Evolutionary conservation across 345 rosid genomes (phyloP).

Genomic region (Geranium rotundifolium): DNA sequence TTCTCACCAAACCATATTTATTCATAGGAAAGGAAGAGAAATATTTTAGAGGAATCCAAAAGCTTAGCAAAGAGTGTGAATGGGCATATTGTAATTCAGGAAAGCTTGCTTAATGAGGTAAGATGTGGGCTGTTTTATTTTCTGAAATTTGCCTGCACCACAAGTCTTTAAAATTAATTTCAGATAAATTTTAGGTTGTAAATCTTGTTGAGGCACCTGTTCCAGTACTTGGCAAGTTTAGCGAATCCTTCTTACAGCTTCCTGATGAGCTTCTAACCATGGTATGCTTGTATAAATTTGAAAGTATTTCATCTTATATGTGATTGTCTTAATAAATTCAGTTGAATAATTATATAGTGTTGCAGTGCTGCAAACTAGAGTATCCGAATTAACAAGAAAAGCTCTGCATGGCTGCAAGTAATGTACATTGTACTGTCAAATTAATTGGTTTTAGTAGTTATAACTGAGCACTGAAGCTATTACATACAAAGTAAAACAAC

Average conservation of each 20-base stretch:
- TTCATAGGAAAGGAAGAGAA: conserved; percentile 53
- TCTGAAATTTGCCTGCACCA: conserved; percentile 8
- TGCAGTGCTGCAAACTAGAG: neutral
- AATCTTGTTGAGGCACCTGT: conserved; percentile 95
- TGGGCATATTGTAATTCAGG: conserved; percentile 45
- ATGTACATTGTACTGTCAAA: neutral
- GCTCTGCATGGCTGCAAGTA: neutral
- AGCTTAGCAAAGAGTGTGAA: conserved; percentile 57
- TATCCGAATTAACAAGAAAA: too few relatives aligned
- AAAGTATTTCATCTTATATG: neutral
- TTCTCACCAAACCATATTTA: conserved; percentile 6
- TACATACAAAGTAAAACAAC: too few relatives aligned
- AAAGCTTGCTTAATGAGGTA: conserved; percentile 75
- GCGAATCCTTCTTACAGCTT: conserved; percentile 77
- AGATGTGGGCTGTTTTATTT: conserved; percentile 2
- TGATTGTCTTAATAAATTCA: neutral
- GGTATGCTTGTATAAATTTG: conserved; percentile 34
- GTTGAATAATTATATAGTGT: too few relatives aligned
- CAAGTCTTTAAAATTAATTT: neutral
- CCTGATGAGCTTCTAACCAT: conserved; percentile 78
- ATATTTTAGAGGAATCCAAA: conserved; percentile 50
- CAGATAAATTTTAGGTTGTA: conserved; percentile 43
- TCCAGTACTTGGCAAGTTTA: conserved; percentile 73
- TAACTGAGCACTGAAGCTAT: neutral
- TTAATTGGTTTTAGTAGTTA: neutral